Percentiles rank a stretch among this genome's conserved stretches.
These are phyloP conservation scores for Lachancea sp. DNA, from an alignment of 805 yeast species.

Conservation along the genomic window DNA sequence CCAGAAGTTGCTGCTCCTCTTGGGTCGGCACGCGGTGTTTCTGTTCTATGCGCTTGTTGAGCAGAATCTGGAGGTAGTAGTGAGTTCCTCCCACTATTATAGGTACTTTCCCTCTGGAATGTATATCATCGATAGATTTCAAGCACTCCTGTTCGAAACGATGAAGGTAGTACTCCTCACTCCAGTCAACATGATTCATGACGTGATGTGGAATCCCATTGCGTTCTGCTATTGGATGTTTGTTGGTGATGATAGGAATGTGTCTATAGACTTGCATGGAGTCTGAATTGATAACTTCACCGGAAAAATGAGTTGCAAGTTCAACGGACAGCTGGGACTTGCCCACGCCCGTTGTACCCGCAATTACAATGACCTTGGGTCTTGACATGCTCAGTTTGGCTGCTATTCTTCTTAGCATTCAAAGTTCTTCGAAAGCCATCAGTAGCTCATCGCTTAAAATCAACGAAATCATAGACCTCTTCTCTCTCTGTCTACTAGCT, in stretches of 20 bases:
- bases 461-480: not conserved
- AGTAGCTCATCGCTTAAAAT: constrained; percentile 3
- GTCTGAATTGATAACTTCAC: constrained; percentile 92
- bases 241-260: constrained; percentile 75
- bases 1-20: constrained; percentile 41
- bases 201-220: constrained; percentile 77
- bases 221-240: constrained; percentile 79
- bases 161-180: constrained; percentile 74
- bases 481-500: too few species aligned
- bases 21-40: constrained; percentile 16
- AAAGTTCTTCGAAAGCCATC: not conserved
- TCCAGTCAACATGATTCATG: constrained; percentile 78
- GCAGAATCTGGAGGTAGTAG: constrained; percentile 78
- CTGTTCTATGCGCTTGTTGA: constrained; percentile 45
- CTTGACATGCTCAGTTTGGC: constrained; percentile 4
- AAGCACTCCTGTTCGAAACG: constrained; percentile 70
- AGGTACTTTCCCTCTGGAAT: constrained; percentile 64
- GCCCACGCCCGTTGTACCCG: constrained; percentile 96
- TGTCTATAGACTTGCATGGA: constrained; percentile 91
- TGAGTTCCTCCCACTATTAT: constrained; percentile 95
- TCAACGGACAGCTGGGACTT: constrained; percentile 69
- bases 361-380: constrained; percentile 51
- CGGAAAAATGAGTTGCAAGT: constrained; percentile 66
- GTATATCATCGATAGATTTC: constrained; percentile 55
- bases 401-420: not conserved